Conservation (phyloP, 2,329 filamentous ascomycete species). For the Zalaria obscura region DNA sequence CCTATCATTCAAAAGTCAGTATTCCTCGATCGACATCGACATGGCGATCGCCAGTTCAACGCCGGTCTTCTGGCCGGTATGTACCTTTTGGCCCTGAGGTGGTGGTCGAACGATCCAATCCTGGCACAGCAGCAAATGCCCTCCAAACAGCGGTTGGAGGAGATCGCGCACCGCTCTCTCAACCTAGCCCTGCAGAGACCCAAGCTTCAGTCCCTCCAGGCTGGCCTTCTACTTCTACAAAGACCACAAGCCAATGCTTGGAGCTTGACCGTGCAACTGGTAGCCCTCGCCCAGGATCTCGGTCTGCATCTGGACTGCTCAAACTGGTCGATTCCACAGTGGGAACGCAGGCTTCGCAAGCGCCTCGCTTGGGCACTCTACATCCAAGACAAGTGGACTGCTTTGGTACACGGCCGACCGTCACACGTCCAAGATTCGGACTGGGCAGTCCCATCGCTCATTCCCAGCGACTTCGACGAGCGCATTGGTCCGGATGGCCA, state of each 20-base stretch:
- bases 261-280: slow-evolving; percentile 73
- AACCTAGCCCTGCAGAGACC: slow-evolving; percentile 67
- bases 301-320: slow-evolving; percentile 81
- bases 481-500: slow-evolving; percentile 39
- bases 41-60: slow-evolving; percentile 58
- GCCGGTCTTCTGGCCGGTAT: slow-evolving; percentile 66
- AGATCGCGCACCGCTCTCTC: slow-evolving; percentile 57
- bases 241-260: slow-evolving; percentile 66
- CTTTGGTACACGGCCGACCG: slow-evolving; percentile 70
- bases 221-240: slow-evolving; percentile 60
- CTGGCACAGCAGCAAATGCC: slow-evolving; percentile 52
- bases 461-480: slow-evolving; percentile 57
- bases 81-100: slow-evolving; percentile 75
- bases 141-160: slow-evolving; percentile 59
- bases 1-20: slow-evolving; percentile 72
- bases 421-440: slow-evolving; percentile 58
- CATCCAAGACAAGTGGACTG: slow-evolving; percentile 90
- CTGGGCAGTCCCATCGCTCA: slow-evolving; percentile 63
- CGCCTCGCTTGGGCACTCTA: slow-evolving; percentile 82
- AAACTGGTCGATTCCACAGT: slow-evolving; percentile 72
- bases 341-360: slow-evolving; percentile 76
- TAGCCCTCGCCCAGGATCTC: slow-evolving; percentile 75
- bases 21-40: slow-evolving; percentile 64
- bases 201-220: slow-evolving; percentile 69
- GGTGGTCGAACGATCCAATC: slow-evolving; percentile 64